These are phyloP conservation scores for Athelia psychrophila DNA, from an alignment of 1,284 basidiomycete species.

Conservation along the genomic window DNA sequence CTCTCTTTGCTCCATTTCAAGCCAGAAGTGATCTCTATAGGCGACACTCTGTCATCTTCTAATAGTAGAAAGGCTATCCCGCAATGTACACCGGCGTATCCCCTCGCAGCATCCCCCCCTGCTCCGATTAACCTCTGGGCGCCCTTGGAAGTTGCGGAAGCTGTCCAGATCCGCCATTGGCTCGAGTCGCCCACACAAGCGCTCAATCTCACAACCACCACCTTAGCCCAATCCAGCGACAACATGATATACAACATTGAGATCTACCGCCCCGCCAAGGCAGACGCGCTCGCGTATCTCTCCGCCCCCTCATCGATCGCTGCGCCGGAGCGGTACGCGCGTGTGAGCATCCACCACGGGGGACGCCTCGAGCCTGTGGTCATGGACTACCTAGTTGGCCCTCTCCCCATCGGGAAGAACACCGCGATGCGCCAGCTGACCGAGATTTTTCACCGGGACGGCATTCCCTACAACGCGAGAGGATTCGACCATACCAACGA, in stretches of 20 bases:
- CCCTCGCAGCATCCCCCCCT: slow-evolving; percentile 35
- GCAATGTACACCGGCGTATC: slow-evolving; percentile 30
- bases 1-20: neutral
- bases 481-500: slow-evolving; percentile 21
- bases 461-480: slow-evolving; percentile 53
- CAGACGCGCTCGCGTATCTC: slow-evolving; percentile 45
- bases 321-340: slow-evolving; percentile 35
- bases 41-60: no score
- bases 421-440: slow-evolving; percentile 37
- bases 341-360: slow-evolving; percentile 55
- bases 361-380: slow-evolving; percentile 37
- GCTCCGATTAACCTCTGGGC: slow-evolving; percentile 46
- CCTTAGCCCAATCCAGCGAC: slow-evolving; percentile 32
- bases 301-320: slow-evolving; percentile 22
- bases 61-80: slow-evolving; percentile 8
- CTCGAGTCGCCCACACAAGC: slow-evolving; percentile 41
- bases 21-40: neutral
- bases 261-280: slow-evolving; percentile 45
- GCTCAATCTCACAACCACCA: slow-evolving; percentile 45
- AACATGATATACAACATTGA: slow-evolving; percentile 52
- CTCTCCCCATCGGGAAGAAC: slow-evolving; percentile 40
- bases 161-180: slow-evolving; percentile 33
- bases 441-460: slow-evolving; percentile 46
- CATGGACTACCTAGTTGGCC: slow-evolving; percentile 55
- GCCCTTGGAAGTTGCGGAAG: slow-evolving; percentile 42